Base-by-base conservation (phyloP, 768 basidiomycete genomes). In the Exidia glandulosa region DNA sequence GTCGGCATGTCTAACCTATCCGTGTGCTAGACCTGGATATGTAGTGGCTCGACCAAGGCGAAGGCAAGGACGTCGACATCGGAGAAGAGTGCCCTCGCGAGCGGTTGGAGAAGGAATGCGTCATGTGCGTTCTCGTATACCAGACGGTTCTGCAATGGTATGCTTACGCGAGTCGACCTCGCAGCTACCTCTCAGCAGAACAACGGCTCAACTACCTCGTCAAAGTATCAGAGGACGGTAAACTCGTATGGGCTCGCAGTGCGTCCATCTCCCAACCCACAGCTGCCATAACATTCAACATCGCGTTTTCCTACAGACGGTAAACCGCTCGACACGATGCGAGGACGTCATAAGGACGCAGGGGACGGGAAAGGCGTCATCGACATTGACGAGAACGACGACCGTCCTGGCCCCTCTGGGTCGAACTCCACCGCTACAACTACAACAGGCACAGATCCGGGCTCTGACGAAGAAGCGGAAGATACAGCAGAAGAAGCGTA, bases 161-260 rank as follows among this genome's bases (percentile, higher is more conserved):
- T 19, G 16, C 41, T 67, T 14, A 7, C 31, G 30, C 6, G 34
- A 25, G 34, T n/a, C n/a, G n/a, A n/a, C n/a, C 37, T 50, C 14
- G n/a, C 61, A 83, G 80, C 23, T 85, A 84, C 66, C 74, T 85
- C 1, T 81, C 81, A 2, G 73, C 75, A 2, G 81, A 85, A 64
- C 83, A 85, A 70, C 72, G 81, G 12, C 69, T 84, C 27, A 87
- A 87, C 65, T 87, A 87, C 64, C 75, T 87, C 2, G 80, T 83
- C 57, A 77, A 76, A 45, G 77, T 86, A 47, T 80, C 81, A 62
- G 62, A 69, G 0, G 70, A 78, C 23, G 85, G 85, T 2, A 78
- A 73, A 59, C 73, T 84, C 9, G 73, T 76, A 4, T 85, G 83
- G 83, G 81, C 79, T 2, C 77, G 77, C 56, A 85, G n/a, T n/a